These are phyloP conservation scores for Teunomyces gatunensis DNA, from an alignment of 805 yeast genomes.

Conservation along the genomic window DNA sequence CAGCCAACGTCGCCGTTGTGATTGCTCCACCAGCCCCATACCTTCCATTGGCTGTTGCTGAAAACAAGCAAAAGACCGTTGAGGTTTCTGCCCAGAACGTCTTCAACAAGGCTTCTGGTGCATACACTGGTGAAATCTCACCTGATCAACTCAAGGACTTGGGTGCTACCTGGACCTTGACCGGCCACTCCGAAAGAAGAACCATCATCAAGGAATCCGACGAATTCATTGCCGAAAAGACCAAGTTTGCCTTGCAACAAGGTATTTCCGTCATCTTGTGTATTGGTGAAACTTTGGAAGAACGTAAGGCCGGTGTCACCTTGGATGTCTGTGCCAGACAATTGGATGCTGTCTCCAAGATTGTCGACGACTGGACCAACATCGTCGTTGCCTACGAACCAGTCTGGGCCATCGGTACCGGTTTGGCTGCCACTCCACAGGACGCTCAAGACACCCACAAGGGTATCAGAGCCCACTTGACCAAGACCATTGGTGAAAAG, in stretches of 20 bases:
- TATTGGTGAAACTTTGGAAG: conserved; percentile 96
- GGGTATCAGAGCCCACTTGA: conserved; percentile 80
- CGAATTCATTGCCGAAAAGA: conserved; percentile 89
- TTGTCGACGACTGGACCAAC: conserved; percentile 83
- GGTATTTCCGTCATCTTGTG: conserved; percentile 92
- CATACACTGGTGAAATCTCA: conserved; percentile 96
- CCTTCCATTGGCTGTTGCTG: conserved; percentile 69
- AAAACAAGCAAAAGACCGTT: conserved; percentile 69
- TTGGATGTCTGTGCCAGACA: conserved; percentile 85
- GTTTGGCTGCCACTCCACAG: conserved; percentile 96
- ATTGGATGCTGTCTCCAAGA: conserved; percentile 80
- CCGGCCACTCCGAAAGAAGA: conserved; percentile 99
- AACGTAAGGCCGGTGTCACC: conserved; percentile 86
- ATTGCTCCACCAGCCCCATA: conserved; percentile 96
- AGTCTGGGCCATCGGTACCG: conserved; percentile 99
- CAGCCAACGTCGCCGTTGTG: conserved; percentile 84
- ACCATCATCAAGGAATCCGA: conserved; percentile 86
- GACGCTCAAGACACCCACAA: conserved; percentile 97
- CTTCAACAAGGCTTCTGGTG: conserved; percentile 86
- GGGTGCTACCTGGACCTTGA: conserved; percentile 90
- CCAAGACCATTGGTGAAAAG: conserved; percentile 69
- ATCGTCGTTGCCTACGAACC: conserved; percentile 98
- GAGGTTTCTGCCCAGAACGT: conserved; percentile 89
- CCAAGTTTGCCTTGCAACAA: conserved; percentile 86
- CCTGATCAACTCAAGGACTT: conserved; percentile 86